Conservation (phyloP, 106 monocot genomes). For the Amphibolis antarctica region DNA sequence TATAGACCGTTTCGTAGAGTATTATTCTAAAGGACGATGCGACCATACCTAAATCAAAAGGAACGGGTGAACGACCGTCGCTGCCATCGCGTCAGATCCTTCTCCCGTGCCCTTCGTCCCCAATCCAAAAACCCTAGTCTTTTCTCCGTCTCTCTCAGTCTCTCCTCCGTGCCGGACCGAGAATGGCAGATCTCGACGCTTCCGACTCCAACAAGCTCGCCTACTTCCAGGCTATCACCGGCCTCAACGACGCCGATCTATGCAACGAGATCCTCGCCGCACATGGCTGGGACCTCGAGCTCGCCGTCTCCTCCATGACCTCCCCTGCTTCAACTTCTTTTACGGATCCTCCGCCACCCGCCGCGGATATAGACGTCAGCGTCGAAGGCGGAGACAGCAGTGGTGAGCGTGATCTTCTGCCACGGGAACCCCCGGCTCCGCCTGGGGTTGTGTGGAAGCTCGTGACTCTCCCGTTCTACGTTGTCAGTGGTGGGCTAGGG, state of each 20-base stretch:
- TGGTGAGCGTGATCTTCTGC: too few species aligned
- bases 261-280: slow-evolving; percentile 84
- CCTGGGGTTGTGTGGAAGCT: slow-evolving; percentile 75
- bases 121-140: too few species aligned
- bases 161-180: neutral
- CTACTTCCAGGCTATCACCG: slow-evolving; percentile 86
- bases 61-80: too few species aligned
- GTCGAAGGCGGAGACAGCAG: too few species aligned
- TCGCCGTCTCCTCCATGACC: slow-evolving; percentile 80
- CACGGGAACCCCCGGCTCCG: neutral
- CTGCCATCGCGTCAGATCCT: too few species aligned
- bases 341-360: slow-evolving; percentile 1
- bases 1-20: too few species aligned
- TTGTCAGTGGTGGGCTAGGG: slow-evolving; percentile 53
- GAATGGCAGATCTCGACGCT: slow-evolving; percentile 12
- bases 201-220: slow-evolving; percentile 43
- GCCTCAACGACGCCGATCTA: slow-evolving; percentile 69
- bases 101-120: too few species aligned
- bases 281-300: slow-evolving; percentile 85
- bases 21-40: too few species aligned
- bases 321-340: slow-evolving; percentile 20
- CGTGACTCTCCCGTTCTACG: slow-evolving; percentile 78
- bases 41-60: too few species aligned
- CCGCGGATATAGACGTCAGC: neutral
- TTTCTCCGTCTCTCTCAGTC: neutral